These are phyloP conservation scores for Acanthamoeba quina DNA, from an alignment of 208 protist species.

Conservation along the genomic window DNA sequence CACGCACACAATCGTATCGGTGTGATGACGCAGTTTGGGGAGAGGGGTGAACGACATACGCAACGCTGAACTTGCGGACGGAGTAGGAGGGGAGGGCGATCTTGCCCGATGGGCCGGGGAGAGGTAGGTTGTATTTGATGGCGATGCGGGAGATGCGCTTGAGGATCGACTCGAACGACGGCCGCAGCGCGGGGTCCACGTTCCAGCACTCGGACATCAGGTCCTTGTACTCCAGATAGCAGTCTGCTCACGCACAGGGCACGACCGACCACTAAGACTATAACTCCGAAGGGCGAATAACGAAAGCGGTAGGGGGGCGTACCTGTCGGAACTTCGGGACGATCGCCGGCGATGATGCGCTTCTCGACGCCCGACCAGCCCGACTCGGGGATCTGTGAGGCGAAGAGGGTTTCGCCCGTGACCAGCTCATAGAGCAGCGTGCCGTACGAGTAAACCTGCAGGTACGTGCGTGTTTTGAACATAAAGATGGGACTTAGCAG, in stretches of 20 bases:
- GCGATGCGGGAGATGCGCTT: slow-evolving; percentile 56
- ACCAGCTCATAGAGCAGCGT: slow-evolving; percentile 37
- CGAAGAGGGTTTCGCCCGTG: slow-evolving; percentile 24
- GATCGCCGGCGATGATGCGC: slow-evolving; percentile 1
- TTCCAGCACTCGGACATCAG: slow-evolving; percentile 50
- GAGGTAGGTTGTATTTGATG: slow-evolving; percentile 32
- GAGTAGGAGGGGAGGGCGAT: slow-evolving; percentile 43
- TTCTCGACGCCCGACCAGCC: slow-evolving; percentile 51
- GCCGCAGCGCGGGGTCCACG: not conserved
- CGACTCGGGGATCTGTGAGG: not conserved
- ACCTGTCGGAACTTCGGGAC: not conserved
- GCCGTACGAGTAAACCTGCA: slow-evolving; percentile 18
- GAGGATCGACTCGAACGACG: slow-evolving; percentile 30
- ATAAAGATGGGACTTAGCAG: too few relatives aligned
- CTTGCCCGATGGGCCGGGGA: slow-evolving; percentile 18
- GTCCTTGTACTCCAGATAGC: slow-evolving; percentile 34
- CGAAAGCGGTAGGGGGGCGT: not conserved
- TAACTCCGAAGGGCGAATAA: not conserved
- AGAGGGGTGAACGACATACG: not conserved
- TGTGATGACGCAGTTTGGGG: not conserved
- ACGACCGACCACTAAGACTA: not conserved
- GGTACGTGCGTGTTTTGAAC: too few relatives aligned
- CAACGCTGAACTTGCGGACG: slow-evolving; percentile 31
- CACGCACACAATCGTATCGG: too few relatives aligned
- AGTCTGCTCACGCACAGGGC: not conserved